A percentile compares a stretch with the other conserved stretches of the same genome.
Evolutionary conservation across 2,329 filamentous ascomycete species (phyloP).

Genomic region (Arthrinium phaeospermum): DNA sequence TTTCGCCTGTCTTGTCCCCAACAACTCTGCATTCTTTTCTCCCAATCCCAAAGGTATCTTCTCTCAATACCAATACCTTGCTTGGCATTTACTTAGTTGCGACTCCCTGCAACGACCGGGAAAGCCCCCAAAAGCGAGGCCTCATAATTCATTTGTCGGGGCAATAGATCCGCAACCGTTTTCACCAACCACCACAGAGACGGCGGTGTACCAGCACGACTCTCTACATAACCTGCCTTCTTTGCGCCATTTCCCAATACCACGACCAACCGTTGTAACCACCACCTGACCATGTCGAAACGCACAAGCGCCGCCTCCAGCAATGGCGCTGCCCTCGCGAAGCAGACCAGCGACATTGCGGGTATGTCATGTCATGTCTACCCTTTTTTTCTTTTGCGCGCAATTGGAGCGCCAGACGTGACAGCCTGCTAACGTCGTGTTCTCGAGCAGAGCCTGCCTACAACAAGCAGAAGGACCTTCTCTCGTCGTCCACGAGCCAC

Average conservation of each 20-base stretch:
- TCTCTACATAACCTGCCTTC: not conserved
- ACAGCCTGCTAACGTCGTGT: not conserved
- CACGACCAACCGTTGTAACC: not conserved
- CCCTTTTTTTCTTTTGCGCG: not conserved
- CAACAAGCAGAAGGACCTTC: conserved; percentile 78
- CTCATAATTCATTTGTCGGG: not conserved
- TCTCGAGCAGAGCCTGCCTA: conserved; percentile 51
- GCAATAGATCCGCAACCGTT: conserved; percentile 6
- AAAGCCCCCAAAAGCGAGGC: not conserved
- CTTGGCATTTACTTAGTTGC: not conserved
- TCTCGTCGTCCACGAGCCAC: conserved; percentile 73
- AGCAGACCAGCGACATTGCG: conserved; percentile 46
- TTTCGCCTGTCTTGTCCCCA: not conserved
- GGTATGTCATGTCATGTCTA: conserved; percentile 43
- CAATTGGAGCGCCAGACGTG: not conserved
- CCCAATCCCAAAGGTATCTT: not conserved
- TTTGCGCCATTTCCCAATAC: conserved; percentile 9
- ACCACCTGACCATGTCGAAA: conserved; percentile 62
- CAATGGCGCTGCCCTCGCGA: conserved; percentile 50
- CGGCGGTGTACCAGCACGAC: conserved; percentile 18
- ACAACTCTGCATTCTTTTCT: not conserved
- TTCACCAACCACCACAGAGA: conserved; percentile 16
- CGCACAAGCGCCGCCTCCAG: conserved; percentile 56
- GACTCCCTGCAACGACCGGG: not conserved
- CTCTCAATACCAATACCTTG: not conserved